phyloP scores from a whole-genome alignment of 2,329 filamentous ascomycete species.

The Cadophora malorum region DNA sequence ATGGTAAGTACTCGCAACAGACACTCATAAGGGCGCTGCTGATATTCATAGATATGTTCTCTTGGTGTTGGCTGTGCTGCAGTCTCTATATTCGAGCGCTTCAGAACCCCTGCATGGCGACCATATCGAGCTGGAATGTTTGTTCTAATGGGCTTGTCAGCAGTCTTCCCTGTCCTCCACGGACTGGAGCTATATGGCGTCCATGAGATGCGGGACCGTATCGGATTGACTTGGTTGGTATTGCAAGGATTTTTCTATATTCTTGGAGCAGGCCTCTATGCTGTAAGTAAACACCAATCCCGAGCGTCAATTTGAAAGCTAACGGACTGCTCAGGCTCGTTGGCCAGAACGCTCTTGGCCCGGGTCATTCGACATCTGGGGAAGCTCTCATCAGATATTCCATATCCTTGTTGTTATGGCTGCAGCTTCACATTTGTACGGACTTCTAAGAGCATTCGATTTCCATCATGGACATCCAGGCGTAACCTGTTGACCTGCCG shows the following conservation, averaged over 20 bases:
- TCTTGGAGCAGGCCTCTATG: slow-evolving; percentile 84
- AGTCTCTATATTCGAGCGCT: slow-evolving; percentile 81
- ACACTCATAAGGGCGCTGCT: background rate
- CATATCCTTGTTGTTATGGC: slow-evolving; percentile 88
- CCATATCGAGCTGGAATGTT: slow-evolving; percentile 91
- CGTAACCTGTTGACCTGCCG: slow-evolving; percentile 35
- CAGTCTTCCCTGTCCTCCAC: slow-evolving; percentile 82
- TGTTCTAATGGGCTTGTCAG: slow-evolving; percentile 82
- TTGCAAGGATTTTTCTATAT: slow-evolving; percentile 86
- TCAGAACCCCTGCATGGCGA: slow-evolving; percentile 83
- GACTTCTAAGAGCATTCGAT: slow-evolving; percentile 84
- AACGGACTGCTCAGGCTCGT: slow-evolving; percentile 59
- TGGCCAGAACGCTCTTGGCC: slow-evolving; percentile 84
- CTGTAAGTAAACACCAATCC: slow-evolving; percentile 57
- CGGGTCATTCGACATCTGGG: slow-evolving; percentile 86
- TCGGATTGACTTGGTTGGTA: slow-evolving; percentile 82
- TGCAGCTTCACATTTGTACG: slow-evolving; percentile 80
- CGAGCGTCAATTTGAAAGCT: slow-evolving; percentile 14
- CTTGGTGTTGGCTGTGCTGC: slow-evolving; percentile 78
- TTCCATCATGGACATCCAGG: slow-evolving; percentile 68
- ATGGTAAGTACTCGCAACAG: slow-evolving; percentile 60
- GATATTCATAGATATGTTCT: slow-evolving; percentile 68
- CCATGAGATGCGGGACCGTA: slow-evolving; percentile 68
- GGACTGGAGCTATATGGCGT: slow-evolving; percentile 73
- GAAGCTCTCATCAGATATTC: slow-evolving; percentile 95